Conservation (phyloP, 2,329 filamentous ascomycete genomes). For the Fusarium luffae region DNA sequence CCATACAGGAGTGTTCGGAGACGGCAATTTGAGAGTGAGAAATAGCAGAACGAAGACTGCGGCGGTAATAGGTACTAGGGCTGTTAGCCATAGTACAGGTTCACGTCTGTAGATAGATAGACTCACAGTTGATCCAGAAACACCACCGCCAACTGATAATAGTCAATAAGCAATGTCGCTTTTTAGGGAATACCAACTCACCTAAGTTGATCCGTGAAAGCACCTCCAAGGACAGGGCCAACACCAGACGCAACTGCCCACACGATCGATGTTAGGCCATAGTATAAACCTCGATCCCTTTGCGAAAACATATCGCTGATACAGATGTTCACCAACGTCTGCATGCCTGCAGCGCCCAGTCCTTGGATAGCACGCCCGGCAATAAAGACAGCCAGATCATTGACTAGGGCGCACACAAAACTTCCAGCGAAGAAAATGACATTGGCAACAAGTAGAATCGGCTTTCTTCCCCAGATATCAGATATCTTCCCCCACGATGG, state of each 20-base stretch:
- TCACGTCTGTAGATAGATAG: rapidly evolving
- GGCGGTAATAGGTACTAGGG: slow-evolving; percentile 60
- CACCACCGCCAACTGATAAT: slow-evolving; percentile 57
- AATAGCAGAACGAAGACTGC: slow-evolving; percentile 67
- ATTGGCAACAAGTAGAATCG: slow-evolving; percentile 60
- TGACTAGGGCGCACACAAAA: slow-evolving; percentile 59
- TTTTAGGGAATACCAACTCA: slow-evolving; percentile 47
- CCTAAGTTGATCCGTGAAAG: slow-evolving; percentile 69
- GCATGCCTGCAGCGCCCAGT: slow-evolving; percentile 62
- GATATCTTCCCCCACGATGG: slow-evolving; percentile 76
- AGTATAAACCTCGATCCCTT: slow-evolving; percentile 58
- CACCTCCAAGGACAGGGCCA: slow-evolving; percentile 73
- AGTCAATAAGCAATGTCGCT: neutral
- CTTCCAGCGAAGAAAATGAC: slow-evolving; percentile 64
- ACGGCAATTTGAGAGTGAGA: slow-evolving; percentile 74
- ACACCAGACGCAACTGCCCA: slow-evolving; percentile 74
- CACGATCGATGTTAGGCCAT: slow-evolving; percentile 72
- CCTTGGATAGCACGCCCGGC: slow-evolving; percentile 61
- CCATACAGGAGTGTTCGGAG: slow-evolving; percentile 70
- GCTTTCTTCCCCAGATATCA: slow-evolving; percentile 69
- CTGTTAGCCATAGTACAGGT: neutral
- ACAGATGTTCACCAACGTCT: slow-evolving; percentile 64
- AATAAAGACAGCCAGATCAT: slow-evolving; percentile 55
- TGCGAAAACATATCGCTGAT: slow-evolving; percentile 65
- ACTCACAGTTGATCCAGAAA: slow-evolving; percentile 63